Conservation (phyloP, 169 alveolate species). For the Cystoisospora suis region DNA sequence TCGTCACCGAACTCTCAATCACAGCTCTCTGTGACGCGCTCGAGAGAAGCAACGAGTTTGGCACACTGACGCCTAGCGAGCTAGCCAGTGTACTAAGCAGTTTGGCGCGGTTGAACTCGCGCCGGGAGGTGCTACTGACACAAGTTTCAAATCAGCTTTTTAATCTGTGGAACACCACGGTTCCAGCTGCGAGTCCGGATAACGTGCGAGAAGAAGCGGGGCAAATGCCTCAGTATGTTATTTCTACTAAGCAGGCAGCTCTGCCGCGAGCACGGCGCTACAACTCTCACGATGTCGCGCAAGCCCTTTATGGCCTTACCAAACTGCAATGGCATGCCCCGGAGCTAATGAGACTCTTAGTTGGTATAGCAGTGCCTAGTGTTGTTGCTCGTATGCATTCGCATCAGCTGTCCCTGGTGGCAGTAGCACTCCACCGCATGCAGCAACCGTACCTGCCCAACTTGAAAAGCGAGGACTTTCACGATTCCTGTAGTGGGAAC, state of each 20-base stretch:
- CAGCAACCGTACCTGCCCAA: too few species aligned
- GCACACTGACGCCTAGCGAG: background rate
- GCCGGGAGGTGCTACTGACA: background rate
- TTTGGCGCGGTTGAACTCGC: background rate
- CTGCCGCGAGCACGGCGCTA: background rate
- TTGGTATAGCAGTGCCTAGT: background rate
- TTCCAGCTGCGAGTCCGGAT: background rate
- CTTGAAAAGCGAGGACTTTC: too few species aligned
- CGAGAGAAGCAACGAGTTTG: background rate
- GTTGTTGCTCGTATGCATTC: conserved; percentile 25
- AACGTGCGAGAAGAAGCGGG: background rate
- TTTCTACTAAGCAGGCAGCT: background rate
- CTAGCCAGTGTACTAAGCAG: conserved; percentile 1
- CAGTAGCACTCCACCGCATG: conserved; percentile 8
- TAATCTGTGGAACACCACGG: background rate
- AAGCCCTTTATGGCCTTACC: background rate
- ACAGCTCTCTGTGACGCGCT: background rate
- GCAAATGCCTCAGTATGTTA: background rate
- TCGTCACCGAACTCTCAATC: background rate
- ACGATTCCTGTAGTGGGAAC: too few species aligned
- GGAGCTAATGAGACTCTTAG: background rate
- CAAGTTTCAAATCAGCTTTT: background rate
- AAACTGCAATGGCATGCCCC: background rate
- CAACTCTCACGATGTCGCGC: conserved; percentile 23
- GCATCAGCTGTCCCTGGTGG: conserved; percentile 6